Evolutionary conservation across 176 grass and related monocot genomes (phyloP), one percentile per base, ranked within the genome.

Genomic region (Chloris gayana): DNA sequence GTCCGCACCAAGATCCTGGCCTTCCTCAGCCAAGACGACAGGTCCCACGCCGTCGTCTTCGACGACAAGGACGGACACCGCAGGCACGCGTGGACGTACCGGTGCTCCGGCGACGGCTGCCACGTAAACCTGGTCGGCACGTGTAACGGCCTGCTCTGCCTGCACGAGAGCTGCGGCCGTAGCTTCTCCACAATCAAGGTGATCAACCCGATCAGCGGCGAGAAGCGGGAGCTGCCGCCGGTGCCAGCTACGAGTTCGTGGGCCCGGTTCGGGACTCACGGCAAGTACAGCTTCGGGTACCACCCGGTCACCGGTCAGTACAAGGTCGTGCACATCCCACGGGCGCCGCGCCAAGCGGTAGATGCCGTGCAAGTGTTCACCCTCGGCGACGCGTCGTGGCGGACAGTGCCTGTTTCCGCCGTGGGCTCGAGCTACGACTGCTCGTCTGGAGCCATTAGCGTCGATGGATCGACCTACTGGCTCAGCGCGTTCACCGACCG

Each of bases 141-240:
- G 3, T 83, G 70, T 59, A 82, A 74, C 70, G 80, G 70, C 30
- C 21, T 82, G 70, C 4, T 74, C 30, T 82, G 70, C 59, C 42
- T 82, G 31, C 25, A n/a, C 70, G 59, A 74, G 21, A 27, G 6
- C 44, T 24, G 8, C 10, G 39, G 7, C 39, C 7, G 56, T 8
- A 12, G 7, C 15, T 18, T 31, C 26, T 24, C 35, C 21, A 1
- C 9, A 19, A 54, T 83, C 80, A 64, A 44, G 14, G 3, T 82
- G 39, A 29, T 44, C 58, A 73, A 73, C 35, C 79, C 79, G 68
- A 22, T 46, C 27, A 73, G 38, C 13, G 54, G 39, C 27, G 80
- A 82, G 67, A 34, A 57, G 14, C 39, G 17, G 6, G 13, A 14
- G 26, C 26, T 72, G 2, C 67, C 69, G 8, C 19, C 12, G 38